These are phyloP conservation scores for Alternaria arborescens DNA, from an alignment of 2,329 filamentous ascomycete species.

Conservation along the genomic window DNA sequence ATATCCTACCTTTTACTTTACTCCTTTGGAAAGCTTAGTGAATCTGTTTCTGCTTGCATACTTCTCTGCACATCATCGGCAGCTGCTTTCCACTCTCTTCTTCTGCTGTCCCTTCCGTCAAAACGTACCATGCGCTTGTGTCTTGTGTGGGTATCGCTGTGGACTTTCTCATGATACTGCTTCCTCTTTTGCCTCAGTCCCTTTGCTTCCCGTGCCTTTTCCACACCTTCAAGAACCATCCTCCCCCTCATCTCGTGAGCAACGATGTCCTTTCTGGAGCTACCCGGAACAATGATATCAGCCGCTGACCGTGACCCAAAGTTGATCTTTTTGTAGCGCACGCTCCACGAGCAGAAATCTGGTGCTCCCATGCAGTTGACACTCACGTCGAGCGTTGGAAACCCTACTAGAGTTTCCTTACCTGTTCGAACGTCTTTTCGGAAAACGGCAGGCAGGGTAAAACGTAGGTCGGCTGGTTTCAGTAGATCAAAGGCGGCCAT, in stretches of 20 bases:
- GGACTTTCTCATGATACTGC: neutral
- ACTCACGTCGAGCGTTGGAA: conserved; percentile 36
- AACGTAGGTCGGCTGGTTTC: conserved; percentile 31
- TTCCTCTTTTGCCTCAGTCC: neutral
- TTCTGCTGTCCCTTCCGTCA: conserved; percentile 3
- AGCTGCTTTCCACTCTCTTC: neutral
- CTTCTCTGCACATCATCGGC: neutral
- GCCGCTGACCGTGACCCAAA: conserved; percentile 9
- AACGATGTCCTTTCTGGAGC: conserved; percentile 11
- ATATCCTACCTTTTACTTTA: neutral
- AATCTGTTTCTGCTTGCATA: conserved; percentile 8
- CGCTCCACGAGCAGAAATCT: conserved; percentile 25
- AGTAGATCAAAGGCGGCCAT: conserved; percentile 25
- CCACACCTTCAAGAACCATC: neutral
- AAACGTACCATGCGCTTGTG: conserved; percentile 6
- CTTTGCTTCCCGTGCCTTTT: neutral
- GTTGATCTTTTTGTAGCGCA: conserved; percentile 40
- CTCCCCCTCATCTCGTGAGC: conserved; percentile 12
- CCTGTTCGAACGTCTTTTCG: conserved; percentile 20
- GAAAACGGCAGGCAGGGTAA: conserved; percentile 37
- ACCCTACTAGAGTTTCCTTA: conserved; percentile 29
- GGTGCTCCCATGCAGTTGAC: conserved; percentile 20
- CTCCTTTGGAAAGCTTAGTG: neutral
- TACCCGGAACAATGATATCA: conserved; percentile 21
- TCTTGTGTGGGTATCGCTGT: neutral